Evolutionary conservation across 2,329 filamentous ascomycete genomes (phyloP), one percentile per base, ranked within the genome.

Genomic region (Talaromyces funiculosus): DNA sequence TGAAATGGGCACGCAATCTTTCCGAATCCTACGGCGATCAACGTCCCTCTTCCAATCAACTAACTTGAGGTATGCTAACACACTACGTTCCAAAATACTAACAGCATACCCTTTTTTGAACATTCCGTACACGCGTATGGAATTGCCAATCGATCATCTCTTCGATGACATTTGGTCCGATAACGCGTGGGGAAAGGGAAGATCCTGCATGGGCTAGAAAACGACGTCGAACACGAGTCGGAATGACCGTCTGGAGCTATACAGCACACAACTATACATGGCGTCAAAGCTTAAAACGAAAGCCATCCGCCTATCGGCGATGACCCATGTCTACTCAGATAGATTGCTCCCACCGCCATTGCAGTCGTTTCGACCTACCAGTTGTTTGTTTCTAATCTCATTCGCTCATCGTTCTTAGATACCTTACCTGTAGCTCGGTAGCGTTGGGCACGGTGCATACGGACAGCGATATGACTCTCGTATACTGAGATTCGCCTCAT

Each of bases 311-410:
- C 53, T 40, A 55, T 42, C 37, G 37, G 20, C 18, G 20, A 42
- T 29, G 37, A 24, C 37, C n/a, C 37, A 40, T 55, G 37, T 14
- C 22, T 29, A 18, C 33, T 55, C 35, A 42, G 35, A 57, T 22
- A 26, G 9, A 14, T 35, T 14, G 9, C 8, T 47, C 18, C 33
- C 16, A 54, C 51, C 16, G 51, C 33, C 51, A 22, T 47, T 9
- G 40, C 8, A 24, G 29, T 35, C 54, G 54, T 57, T 45, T 45
- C 54, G 40, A 57, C 54, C 40, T 57, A 57, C n/a, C 40, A 35
- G 29, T 16, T 45, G 18, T 26, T 24, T 7, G 12, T 5, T 35
- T 47, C 42, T n/a, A 29, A 45, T 33, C 24, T 20, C 18, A 29
- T 57, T 20, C 10, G 29, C 29, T 51, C 29, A 12, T 12, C n/a